These are phyloP conservation scores for Teratosphaeria zuluensis DNA, from an alignment of 2,329 filamentous ascomycete genomes.

Conservation along the genomic window DNA sequence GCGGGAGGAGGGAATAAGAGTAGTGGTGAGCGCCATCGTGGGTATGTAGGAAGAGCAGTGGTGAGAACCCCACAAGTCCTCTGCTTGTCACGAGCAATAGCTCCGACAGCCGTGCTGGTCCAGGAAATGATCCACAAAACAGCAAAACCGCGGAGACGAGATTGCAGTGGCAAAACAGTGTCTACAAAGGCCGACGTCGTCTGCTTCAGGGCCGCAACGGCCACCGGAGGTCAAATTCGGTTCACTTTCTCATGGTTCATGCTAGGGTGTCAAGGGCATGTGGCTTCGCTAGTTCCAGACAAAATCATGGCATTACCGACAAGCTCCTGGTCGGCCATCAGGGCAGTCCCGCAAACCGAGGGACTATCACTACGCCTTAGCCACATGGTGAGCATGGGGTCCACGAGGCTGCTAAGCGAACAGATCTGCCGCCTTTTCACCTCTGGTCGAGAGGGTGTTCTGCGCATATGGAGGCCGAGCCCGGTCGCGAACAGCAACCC, in stretches of 20 bases:
- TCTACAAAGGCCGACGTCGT: neutral
- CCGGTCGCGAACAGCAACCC: neutral
- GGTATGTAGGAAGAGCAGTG: neutral
- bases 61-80: neutral
- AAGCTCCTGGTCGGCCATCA: neutral
- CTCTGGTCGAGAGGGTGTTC: neutral
- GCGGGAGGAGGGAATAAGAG: neutral
- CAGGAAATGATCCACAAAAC: neutral
- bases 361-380: neutral
- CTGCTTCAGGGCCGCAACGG: neutral
- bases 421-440: neutral
- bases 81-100: neutral
- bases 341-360: neutral
- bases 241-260: neutral
- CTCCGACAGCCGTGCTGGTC: neutral
- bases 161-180: neutral
- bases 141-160: neutral
- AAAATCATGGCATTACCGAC: neutral
- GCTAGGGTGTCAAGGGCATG: neutral
- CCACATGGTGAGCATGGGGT: neutral
- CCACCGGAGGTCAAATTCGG: neutral
- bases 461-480: neutral
- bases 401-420: slow-evolving; percentile 1
- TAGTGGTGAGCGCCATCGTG: neutral
- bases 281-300: neutral